Base-by-base conservation (phyloP, 371 early-diverging fungal genomes). In the Mortierella sp. region DNA sequence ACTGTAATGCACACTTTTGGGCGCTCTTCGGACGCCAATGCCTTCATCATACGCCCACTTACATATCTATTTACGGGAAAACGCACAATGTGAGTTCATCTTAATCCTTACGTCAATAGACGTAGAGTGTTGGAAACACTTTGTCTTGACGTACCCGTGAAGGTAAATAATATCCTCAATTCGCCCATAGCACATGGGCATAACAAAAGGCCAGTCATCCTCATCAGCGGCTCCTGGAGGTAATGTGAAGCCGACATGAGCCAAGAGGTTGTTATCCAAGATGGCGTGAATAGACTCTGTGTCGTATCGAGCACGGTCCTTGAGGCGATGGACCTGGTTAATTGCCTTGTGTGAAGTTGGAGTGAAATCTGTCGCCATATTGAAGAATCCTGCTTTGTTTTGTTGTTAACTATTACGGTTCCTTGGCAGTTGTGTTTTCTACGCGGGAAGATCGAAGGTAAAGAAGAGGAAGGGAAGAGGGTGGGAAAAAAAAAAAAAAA, bases 151-250 rank as follows among this genome's bases (percentile, higher is more conserved):
- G 59, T 77, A 77, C 69, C 86, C 86, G 45, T 86, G 86, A 28
- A 86, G 22, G 55, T 85, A 86, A 41, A 86, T 67, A 19, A 62
- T 78, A 45, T 85, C 84, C 7, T 80, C 85, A 24, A 76, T 74
- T 41, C 86, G 83, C 19, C 76, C 84, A 61, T 85, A 84, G 62
- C 75, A 76, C 86, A 86, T 86, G 5, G 86, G 86, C 65, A 86
- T 82, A 32, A 86, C 86, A 61, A 76, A 75, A 4, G 86, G 86
- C 84, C 84, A 86, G 32, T 84, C 84, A 32, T 84, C 86, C n/a
- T 74, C 76, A 5, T 86, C 83, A 1, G 74, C 77, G n/a, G 67
- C 61, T 0, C 82, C 81, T 21, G 77, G 74, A 1, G 84, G 84
- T 9, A 85, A 58, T 3, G 81, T 80, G 77, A 86, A 85, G 33